Evolutionary conservation across 192 early-diverging fungal genomes (phyloP).

Genomic region (Coemansia sp.): DNA sequence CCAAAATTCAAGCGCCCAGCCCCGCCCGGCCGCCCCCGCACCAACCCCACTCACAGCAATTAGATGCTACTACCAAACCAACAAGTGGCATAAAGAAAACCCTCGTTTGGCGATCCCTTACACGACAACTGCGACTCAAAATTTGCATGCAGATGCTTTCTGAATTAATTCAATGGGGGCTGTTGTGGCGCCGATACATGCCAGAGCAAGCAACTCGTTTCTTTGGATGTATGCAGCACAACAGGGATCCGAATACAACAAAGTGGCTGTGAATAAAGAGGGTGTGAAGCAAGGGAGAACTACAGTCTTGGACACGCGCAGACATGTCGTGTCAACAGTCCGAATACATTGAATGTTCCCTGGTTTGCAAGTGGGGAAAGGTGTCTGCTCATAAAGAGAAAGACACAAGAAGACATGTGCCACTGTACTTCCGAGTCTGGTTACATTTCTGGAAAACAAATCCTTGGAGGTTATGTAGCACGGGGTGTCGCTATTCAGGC

Average conservation of each 20-base stretch:
- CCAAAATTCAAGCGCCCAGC: slow-evolving; percentile 42
- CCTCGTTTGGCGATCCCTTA: background rate
- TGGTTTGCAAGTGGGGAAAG: no score
- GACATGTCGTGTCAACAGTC: background rate
- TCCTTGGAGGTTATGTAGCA: background rate
- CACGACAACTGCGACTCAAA: no score
- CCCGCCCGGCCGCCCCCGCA: slow-evolving; percentile 42
- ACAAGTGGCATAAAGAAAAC: background rate
- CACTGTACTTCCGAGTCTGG: background rate
- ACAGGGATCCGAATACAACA: no score
- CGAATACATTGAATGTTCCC: no score
- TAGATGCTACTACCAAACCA: background rate
- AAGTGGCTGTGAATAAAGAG: background rate
- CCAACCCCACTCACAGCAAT: background rate
- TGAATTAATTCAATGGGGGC: background rate
- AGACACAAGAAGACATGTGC: background rate
- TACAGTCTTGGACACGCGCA: background rate
- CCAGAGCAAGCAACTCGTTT: no score
- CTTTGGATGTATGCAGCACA: no score
- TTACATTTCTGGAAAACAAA: background rate
- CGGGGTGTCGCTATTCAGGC: background rate
- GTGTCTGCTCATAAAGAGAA: background rate
- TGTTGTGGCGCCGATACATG: background rate
- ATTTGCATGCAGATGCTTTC: no score
- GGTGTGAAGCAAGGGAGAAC: background rate